A percentile compares a stretch with the other conserved stretches of the same genome.
phyloP scores from a whole-genome alignment of 805 yeast species.

The Maudiozyma barnettii region DNA sequence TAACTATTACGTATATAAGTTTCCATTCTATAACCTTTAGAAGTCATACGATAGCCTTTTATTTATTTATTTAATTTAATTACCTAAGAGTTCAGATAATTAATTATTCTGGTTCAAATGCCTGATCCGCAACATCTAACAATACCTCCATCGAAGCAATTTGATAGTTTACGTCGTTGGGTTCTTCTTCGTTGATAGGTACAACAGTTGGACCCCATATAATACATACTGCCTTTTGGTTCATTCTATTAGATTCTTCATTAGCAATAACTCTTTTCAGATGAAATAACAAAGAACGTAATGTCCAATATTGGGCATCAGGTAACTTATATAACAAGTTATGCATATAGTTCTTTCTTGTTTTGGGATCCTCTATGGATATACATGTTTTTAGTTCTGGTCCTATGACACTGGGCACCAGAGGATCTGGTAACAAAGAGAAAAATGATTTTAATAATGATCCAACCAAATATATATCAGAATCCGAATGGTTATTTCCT shows the following conservation, averaged over 20 bases:
- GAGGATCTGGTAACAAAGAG: conserved; percentile 62
- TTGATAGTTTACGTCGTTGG: conserved; percentile 67
- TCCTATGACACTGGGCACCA: conserved; percentile 22
- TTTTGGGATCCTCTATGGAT: conserved; percentile 51
- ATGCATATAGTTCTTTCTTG: conserved; percentile 68
- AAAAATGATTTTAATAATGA: conserved; percentile 79
- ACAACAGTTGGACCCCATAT: conserved; percentile 93
- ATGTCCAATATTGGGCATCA: conserved; percentile 89
- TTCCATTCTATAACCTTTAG: not conserved
- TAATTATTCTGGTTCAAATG: conserved; percentile 49
- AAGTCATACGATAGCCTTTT: not conserved
- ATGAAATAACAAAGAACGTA: conserved; percentile 78
- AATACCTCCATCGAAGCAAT: conserved; percentile 77
- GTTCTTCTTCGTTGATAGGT: conserved; percentile 54
- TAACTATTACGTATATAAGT: not conserved
- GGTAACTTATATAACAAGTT: conserved; percentile 83
- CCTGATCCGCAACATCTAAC: conserved; percentile 73
- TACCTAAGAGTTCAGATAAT: not conserved
- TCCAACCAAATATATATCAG: conserved; percentile 82
- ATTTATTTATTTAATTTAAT: too few relatives aligned
- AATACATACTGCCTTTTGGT: conserved; percentile 66
- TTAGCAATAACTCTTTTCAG: conserved; percentile 60
- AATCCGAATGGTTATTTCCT: conserved; percentile 52
- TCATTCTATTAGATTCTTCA: conserved; percentile 68
- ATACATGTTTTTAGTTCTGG: conserved; percentile 43